phyloP scores from a whole-genome alignment of 2,329 filamentous ascomycete genomes.

The Purpureocillium lavendulum region DNA sequence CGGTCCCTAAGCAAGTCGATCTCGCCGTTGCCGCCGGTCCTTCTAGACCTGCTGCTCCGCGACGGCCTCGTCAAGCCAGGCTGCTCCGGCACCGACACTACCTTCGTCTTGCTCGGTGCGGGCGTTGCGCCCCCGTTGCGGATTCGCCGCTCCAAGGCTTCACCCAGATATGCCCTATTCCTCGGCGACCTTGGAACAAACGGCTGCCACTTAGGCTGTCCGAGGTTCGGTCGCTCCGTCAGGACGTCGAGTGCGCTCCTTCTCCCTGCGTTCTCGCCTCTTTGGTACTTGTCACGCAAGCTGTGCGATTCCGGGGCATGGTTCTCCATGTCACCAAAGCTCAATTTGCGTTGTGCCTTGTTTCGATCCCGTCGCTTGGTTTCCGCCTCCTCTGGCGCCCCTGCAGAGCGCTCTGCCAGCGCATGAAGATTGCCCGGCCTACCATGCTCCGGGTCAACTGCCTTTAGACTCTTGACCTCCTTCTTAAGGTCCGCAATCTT shows the following conservation, averaged over 20 bases:
- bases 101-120: slow-evolving; percentile 13
- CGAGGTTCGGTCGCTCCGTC: slow-evolving; percentile 17
- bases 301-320: slow-evolving; percentile 13
- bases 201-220: slow-evolving; percentile 29
- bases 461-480: slow-evolving; percentile 39
- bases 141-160: slow-evolving; percentile 21
- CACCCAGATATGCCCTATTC: slow-evolving; percentile 26
- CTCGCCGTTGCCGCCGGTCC: slow-evolving; percentile 19
- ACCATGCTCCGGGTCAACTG: slow-evolving; percentile 7
- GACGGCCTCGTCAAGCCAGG: slow-evolving; percentile 16
- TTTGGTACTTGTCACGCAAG: slow-evolving; percentile 25
- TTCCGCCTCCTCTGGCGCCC: background rate
- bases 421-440: slow-evolving; percentile 22
- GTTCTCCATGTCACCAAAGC: slow-evolving; percentile 6
- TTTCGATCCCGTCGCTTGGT: background rate
- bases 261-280: slow-evolving; percentile 14
- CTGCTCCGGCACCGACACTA: slow-evolving; percentile 16
- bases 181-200: slow-evolving; percentile 32
- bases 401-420: background rate
- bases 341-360: too few relatives aligned
- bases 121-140: slow-evolving; percentile 17
- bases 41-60: slow-evolving; percentile 7
- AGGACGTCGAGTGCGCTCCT: slow-evolving; percentile 9
- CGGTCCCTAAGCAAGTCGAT: slow-evolving; percentile 38
- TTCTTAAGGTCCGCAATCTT: slow-evolving; percentile 49